Conservation (phyloP, 75 land plant genomes). For the Pinus tabuliformis region DNA sequence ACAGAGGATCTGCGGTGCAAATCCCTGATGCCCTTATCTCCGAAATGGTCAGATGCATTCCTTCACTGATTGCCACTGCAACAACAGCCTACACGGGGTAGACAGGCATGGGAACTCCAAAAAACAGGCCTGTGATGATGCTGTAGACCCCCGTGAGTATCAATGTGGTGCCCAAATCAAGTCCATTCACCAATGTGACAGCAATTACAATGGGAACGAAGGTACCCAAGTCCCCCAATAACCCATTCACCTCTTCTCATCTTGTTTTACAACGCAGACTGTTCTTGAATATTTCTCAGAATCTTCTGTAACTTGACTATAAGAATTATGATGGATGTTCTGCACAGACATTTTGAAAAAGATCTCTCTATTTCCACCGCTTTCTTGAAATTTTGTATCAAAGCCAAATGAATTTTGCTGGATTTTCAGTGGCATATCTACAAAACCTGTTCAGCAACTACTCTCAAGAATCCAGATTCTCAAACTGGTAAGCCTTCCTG, state of each 20-base stretch:
- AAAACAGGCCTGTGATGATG: slow-evolving; percentile 64
- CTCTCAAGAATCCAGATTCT: too few species aligned
- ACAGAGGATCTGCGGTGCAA: slow-evolving; percentile 36
- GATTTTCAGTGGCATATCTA: too few species aligned
- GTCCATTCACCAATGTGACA: slow-evolving; percentile 55
- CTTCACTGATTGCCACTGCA: slow-evolving; percentile 60
- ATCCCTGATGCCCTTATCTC: slow-evolving; percentile 85
- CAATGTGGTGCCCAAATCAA: slow-evolving; percentile 74
- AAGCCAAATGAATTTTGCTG: too few species aligned
- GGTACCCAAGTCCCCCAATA: slow-evolving; percentile 82
- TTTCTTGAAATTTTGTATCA: too few species aligned
- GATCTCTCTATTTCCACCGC: too few species aligned
- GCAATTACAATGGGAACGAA: slow-evolving; percentile 80
- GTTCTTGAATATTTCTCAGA: too few species aligned
- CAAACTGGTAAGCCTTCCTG: too few species aligned
- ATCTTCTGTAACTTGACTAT: too few species aligned
- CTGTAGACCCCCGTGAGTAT: slow-evolving; percentile 82
- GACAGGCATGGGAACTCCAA: slow-evolving; percentile 90
- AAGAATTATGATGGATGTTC: too few species aligned
- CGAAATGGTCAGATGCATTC: slow-evolving; percentile 41
- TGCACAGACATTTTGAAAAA: too few species aligned
- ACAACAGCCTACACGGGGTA: slow-evolving; percentile 92
- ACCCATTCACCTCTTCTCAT: slow-evolving; percentile 70
- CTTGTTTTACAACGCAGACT: neutral
- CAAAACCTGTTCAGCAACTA: too few species aligned